phyloP scores from a whole-genome alignment of 129 eudicot species.

The sunflower (Helianthus annuus) region DNA sequence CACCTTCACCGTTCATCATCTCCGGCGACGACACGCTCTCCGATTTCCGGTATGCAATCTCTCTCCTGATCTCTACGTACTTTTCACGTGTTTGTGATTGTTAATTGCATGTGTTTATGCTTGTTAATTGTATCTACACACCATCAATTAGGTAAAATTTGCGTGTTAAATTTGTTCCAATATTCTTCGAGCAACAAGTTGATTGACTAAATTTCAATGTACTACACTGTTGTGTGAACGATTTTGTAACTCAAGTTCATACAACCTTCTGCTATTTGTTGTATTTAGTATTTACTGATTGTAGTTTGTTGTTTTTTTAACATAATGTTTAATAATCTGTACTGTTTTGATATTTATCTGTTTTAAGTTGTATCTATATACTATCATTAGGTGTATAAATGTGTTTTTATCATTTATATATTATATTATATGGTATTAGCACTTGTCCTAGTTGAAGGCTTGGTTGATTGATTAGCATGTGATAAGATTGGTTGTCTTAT shows the following conservation, averaged over 20 bases:
- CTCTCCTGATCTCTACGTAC: not conserved
- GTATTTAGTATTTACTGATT: not conserved
- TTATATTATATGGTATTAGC: not conserved
- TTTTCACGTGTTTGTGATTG: not conserved
- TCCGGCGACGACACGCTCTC: slow-evolving; percentile 25
- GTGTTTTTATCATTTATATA: not conserved
- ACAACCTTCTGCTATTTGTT: not conserved
- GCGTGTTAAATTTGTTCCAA: not conserved
- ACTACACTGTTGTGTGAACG: not conserved
- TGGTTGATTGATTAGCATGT: not conserved
- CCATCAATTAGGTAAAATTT: not conserved
- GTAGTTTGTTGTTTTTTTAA: slow-evolving; percentile 1
- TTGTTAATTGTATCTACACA: slow-evolving; percentile 12
- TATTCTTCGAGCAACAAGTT: not conserved
- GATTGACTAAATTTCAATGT: not conserved
- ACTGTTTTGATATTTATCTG: not conserved
- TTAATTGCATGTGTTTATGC: not conserved
- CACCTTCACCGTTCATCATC: slow-evolving; percentile 27
- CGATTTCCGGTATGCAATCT: slow-evolving; percentile 9
- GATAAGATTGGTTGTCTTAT: not conserved
- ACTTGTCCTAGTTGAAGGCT: not conserved
- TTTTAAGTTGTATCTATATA: too few species aligned
- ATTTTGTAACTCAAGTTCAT: not conserved
- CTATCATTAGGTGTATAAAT: not conserved
- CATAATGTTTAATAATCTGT: not conserved